Conservation (phyloP, 345 rosid species). For the Chamaenerion angustifolium region DNA sequence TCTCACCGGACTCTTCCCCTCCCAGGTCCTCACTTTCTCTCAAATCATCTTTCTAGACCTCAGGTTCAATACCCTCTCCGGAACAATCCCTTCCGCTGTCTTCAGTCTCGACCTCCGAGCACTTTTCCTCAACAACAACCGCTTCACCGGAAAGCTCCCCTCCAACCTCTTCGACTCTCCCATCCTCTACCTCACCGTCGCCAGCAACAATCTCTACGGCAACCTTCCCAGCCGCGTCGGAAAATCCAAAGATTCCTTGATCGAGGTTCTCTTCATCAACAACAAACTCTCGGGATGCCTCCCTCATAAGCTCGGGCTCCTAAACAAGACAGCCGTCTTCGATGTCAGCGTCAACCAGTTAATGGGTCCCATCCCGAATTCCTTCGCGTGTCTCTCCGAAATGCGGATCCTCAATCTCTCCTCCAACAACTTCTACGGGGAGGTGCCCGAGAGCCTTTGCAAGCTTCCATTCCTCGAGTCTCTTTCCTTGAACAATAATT, state of each 20-base stretch:
- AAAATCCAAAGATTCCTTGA: constrained; percentile 12
- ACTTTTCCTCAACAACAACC: constrained; percentile 49
- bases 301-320: constrained; percentile 37
- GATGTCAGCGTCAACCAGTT: constrained; percentile 31
- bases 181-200: constrained; percentile 39
- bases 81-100: constrained; percentile 18
- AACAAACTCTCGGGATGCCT: constrained; percentile 37
- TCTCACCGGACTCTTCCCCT: constrained; percentile 21
- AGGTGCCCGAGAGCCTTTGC: constrained; percentile 40
- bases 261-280: constrained; percentile 38
- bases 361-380: constrained; percentile 38
- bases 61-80: constrained; percentile 30
- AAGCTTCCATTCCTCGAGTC: constrained; percentile 19
- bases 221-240: constrained; percentile 41
- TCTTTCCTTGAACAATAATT: constrained; percentile 26
- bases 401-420: constrained; percentile 27
- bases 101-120: constrained; percentile 31
- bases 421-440: constrained; percentile 23
- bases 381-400: constrained; percentile 37
- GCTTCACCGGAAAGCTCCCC: constrained; percentile 22
- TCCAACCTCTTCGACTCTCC: constrained; percentile 27
- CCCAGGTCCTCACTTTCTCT: constrained; percentile 9
- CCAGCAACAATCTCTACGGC: constrained; percentile 37
- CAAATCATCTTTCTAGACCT: constrained; percentile 34
- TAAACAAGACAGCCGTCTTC: constrained; percentile 18